Base-by-base conservation (phyloP, 2,329 filamentous ascomycete genomes). In the Sarocladium brachiariae region DNA sequence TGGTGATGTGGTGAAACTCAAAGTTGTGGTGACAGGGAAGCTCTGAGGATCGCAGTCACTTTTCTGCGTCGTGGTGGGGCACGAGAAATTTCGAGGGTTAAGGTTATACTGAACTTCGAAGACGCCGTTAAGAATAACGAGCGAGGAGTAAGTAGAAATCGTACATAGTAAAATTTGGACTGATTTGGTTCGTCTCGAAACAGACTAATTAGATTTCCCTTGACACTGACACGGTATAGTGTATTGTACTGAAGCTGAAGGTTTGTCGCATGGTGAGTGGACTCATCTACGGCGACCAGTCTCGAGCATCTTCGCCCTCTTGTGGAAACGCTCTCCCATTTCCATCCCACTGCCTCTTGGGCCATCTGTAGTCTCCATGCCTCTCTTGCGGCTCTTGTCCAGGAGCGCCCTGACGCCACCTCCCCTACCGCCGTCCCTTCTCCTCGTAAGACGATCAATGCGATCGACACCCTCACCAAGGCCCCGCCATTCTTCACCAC, bases 401-500 rank as follows among this genome's bases (percentile, higher is more conserved):
- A 91, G 67, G 57, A 89, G 63, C 0, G 80, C 78, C 57, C 74
- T 76, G 11, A 80, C 80, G 27, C 78, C 75, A 21, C 75, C 71
- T 51, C 76, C 70, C 46, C 74, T 65, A 57, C 74, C 33, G 31
- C 74, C 73, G 53, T 74, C 75, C 65, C 83, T 88, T 63, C 80
- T 80, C 67, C 81, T 82, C 6, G 91, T 96, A 61, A 96, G 73
- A 55, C 84, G 77, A 59, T 90, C 86, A 67, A 96, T 96, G 39
- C 92, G 78, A 68, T 96, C 89, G 49, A 91, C 80, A 7, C 90
- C 89, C 64, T 91, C 85, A 51, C 88, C 89, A 39, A 99, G 72
- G 23, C 86, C 84, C 56, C 85, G 81, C 89, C 90, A 97, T 64
- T 97, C 93, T 69, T 97, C 93, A 49, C 93, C 93, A 54, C 92